Evolutionary conservation across 306 rosid species (phyloP).

Genomic region (Prosopis cineraria): DNA sequence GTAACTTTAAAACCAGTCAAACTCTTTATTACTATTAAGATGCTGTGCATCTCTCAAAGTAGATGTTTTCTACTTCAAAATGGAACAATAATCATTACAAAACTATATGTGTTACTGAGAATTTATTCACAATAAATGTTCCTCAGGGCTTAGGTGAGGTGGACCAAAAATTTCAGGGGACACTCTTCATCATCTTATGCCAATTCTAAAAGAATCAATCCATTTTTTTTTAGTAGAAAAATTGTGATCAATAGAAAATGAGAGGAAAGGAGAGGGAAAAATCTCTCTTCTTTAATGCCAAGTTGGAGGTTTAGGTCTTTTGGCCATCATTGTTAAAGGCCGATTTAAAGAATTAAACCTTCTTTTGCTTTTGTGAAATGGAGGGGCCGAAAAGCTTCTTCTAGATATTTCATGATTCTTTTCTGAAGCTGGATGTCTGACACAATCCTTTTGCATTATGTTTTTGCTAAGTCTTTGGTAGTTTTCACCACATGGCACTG

Average conservation of each 20-base stretch:
- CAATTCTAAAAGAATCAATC: slow-evolving; percentile 30
- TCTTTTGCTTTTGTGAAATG: slow-evolving; percentile 64
- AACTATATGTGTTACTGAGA: slow-evolving; percentile 30
- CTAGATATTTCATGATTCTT: slow-evolving; percentile 46
- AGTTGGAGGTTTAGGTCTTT: slow-evolving; percentile 37
- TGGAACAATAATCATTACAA: slow-evolving; percentile 41
- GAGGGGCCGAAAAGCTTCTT: slow-evolving; percentile 88
- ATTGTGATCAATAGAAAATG: slow-evolving; percentile 25
- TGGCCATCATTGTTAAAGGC: slow-evolving; percentile 37
- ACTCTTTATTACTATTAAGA: slow-evolving; percentile 33
- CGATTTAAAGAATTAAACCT: slow-evolving; percentile 57
- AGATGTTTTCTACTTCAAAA: slow-evolving; percentile 45
- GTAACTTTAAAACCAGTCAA: slow-evolving; percentile 37
- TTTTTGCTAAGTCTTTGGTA: slow-evolving; percentile 32
- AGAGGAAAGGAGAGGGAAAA: slow-evolving; percentile 5
- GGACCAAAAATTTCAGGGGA: slow-evolving; percentile 37
- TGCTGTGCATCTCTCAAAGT: slow-evolving; percentile 40
- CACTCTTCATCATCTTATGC: slow-evolving; percentile 49
- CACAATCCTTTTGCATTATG: slow-evolving; percentile 34
- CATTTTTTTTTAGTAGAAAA: slow-evolving; percentile 28
- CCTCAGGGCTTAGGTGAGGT: slow-evolving; percentile 33
- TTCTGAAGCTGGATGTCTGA: slow-evolving; percentile 37
- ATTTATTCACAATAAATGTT: slow-evolving; percentile 40
- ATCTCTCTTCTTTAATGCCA: slow-evolving; percentile 53
- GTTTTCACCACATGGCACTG: slow-evolving; percentile 37